Percentiles rank a stretch among this genome's conserved stretches.
Conservation (phyloP, 495 filamentous ascomycete genomes). For the Daldinia concentrica region DNA sequence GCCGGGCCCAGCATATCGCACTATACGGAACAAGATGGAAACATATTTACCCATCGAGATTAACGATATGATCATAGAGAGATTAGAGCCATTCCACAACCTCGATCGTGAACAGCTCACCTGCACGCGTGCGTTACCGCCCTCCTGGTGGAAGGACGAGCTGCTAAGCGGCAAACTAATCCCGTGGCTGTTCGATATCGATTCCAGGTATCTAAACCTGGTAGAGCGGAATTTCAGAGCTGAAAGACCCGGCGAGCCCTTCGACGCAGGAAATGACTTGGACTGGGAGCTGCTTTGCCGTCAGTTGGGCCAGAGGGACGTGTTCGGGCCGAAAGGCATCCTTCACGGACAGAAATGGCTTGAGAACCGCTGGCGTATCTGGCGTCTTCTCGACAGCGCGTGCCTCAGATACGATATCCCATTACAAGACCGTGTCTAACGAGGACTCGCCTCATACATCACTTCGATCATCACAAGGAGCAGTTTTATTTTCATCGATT, state of each 20-base stretch:
- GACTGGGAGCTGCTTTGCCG: conserved; percentile 45
- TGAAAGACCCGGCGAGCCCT: neutral
- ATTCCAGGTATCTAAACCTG: neutral
- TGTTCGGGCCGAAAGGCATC: neutral
- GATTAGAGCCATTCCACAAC: conserved; percentile 28
- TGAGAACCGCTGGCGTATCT: conserved; percentile 40
- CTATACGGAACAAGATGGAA: neutral
- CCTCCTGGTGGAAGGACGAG: conserved; percentile 17
- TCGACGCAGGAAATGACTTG: conserved; percentile 7
- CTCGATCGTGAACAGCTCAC: neutral
- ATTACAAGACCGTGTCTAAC: neutral
- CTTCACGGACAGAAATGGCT: neutral
- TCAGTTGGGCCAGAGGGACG: conserved; percentile 22
- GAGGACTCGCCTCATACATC: neutral
- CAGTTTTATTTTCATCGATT: neutral
- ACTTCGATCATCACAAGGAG: neutral
- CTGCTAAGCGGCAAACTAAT: conserved; percentile 29
- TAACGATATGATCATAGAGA: neutral
- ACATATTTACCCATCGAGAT: conserved; percentile 12
- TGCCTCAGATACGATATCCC: neutral
- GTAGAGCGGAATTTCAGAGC: neutral
- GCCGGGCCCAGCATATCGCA: neutral
- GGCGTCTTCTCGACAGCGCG: conserved; percentile 25
- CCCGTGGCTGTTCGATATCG: conserved; percentile 40
- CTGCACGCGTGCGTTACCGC: conserved; percentile 26